Percentiles rank a stretch among this genome's conserved stretches.
phyloP scores from a whole-genome alignment of 2,329 filamentous ascomycete genomes.

The Colletotrichum eleusines region DNA sequence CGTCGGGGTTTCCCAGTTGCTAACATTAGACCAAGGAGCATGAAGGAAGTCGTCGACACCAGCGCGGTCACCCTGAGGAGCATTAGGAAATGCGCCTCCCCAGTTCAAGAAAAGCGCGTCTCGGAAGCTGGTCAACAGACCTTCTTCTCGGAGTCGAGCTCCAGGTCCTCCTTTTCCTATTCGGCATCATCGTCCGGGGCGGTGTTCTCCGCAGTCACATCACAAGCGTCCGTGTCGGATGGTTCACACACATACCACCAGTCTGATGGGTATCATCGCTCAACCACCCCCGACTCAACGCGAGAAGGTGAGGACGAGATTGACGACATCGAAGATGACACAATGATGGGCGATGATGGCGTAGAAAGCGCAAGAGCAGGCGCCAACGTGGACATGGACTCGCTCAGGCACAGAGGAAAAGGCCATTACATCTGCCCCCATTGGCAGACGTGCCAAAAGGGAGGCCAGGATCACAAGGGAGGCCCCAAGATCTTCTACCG shows the following conservation, averaged over 20 bases:
- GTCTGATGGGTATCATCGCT: slow-evolving; percentile 18
- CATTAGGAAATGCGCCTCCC: slow-evolving; percentile 17
- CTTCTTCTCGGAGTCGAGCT: slow-evolving; percentile 30
- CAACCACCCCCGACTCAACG: slow-evolving; percentile 14
- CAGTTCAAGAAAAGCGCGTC: neutral
- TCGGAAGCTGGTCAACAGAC: slow-evolving; percentile 11
- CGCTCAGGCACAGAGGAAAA: slow-evolving; percentile 55
- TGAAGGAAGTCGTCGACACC: slow-evolving; percentile 16
- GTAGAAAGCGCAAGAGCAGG: slow-evolving; percentile 3
- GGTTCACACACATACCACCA: slow-evolving; percentile 8
- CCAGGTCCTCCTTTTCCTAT: slow-evolving; percentile 39
- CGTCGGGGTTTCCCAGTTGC: neutral
- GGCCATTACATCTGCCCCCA: slow-evolving; percentile 54
- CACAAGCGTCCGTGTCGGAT: slow-evolving; percentile 22
- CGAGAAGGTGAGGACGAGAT: slow-evolving; percentile 6
- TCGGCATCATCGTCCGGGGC: slow-evolving; percentile 17
- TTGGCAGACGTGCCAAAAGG: slow-evolving; percentile 53
- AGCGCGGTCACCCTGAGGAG: slow-evolving; percentile 2
- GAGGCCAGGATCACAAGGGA: slow-evolving; percentile 55
- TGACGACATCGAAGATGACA: slow-evolving; percentile 11
- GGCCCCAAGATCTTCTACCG: slow-evolving; percentile 55
- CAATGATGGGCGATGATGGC: slow-evolving; percentile 7
- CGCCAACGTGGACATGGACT: slow-evolving; percentile 54
- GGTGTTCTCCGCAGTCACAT: slow-evolving; percentile 21
- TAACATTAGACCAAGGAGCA: slow-evolving; percentile 12